Evolutionary conservation across 2,329 filamentous ascomycete genomes (phyloP), one percentile per base, ranked within the genome.

Genomic region (Paecilomyces sp.): DNA sequence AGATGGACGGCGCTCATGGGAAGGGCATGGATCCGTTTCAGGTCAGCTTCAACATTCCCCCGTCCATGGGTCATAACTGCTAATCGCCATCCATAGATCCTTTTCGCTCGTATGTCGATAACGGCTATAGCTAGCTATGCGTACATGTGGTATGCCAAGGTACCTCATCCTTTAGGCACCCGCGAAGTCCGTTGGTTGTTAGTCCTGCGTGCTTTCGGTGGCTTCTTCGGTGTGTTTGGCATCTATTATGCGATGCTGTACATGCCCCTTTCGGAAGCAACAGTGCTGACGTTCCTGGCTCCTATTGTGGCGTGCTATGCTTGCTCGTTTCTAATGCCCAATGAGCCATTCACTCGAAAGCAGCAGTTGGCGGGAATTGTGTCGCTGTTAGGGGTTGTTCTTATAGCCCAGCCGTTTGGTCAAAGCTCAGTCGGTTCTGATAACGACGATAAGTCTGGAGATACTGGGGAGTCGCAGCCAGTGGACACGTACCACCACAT

Each of bases 211-310:
- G 90, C 90, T 0, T 71, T 89, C 1, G 81, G 81, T 31, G 92
- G 91, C 12, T 88, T 88, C 74, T 89, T 91, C 70, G 91, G 90
- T 11, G 88, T 95, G 3, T 92, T 88, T 71, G 89, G 89, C 36
- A 84, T 94, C 76, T 95, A 87, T 66, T 87, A 87, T 67, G 88
- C 85, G 7, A 76, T 90, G 60, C 83, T 90, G 69, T 95, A 95
- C 67, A 83, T 96, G 2, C 90, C 91, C 0, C 81, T 96, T 1
- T 89, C 91, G 15, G 92, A 96, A 71, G 91, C 92, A 1, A 94
- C 90, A 0, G 92, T 96, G 34, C 88, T 97, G 57, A 94, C 91
- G 8, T 97, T 96, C 70, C 81, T 96, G 5, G 85, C 89, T 0
- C 92, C 92, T 0, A 88, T 88, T 13, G 80, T 95, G 5, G 85